Conservation (phyloP, 768 basidiomycete genomes). For the Lentinula boryana region DNA sequence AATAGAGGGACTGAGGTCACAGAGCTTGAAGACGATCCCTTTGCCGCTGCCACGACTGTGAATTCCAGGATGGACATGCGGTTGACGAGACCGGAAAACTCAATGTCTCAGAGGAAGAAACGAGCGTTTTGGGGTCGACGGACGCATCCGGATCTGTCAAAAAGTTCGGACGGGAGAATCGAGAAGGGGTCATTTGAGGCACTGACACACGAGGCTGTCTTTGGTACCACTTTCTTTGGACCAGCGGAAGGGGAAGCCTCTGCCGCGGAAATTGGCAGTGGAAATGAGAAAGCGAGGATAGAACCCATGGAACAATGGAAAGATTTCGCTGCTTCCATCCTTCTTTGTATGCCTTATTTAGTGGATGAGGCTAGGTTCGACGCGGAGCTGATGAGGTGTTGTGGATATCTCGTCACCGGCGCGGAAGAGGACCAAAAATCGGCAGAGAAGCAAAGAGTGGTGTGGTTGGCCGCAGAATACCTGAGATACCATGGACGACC, state of each 20-base stretch:
- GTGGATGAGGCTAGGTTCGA: constrained; percentile 57
- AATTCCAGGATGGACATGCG: constrained; percentile 14
- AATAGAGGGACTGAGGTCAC: constrained; percentile 16
- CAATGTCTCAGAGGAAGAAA: constrained; percentile 38
- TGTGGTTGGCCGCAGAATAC: constrained; percentile 66
- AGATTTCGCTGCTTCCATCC: constrained; percentile 54
- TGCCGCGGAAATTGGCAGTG: constrained; percentile 12
- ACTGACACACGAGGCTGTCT: constrained; percentile 74
- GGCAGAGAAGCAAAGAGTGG: constrained; percentile 38
- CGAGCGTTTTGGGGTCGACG: constrained; percentile 74
- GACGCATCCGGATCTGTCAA: constrained; percentile 67
- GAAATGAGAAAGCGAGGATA: constrained; percentile 14
- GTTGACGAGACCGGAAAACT: background rate
- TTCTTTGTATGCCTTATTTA: constrained; percentile 55
- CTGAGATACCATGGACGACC: constrained; percentile 50
- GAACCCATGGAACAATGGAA: constrained; percentile 40
- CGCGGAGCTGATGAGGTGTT: constrained; percentile 62
- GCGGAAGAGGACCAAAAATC: constrained; percentile 36
- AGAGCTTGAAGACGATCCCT: constrained; percentile 6
- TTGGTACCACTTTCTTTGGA: constrained; percentile 61
- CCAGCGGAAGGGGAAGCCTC: constrained; percentile 11
- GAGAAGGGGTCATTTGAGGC: constrained; percentile 73
- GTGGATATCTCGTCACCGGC: constrained; percentile 57
- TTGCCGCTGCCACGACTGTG: background rate
- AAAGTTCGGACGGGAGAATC: constrained; percentile 29